Base-by-base conservation (phyloP, 495 filamentous ascomycete genomes). In the Melanomma pulvis-pyrius region DNA sequence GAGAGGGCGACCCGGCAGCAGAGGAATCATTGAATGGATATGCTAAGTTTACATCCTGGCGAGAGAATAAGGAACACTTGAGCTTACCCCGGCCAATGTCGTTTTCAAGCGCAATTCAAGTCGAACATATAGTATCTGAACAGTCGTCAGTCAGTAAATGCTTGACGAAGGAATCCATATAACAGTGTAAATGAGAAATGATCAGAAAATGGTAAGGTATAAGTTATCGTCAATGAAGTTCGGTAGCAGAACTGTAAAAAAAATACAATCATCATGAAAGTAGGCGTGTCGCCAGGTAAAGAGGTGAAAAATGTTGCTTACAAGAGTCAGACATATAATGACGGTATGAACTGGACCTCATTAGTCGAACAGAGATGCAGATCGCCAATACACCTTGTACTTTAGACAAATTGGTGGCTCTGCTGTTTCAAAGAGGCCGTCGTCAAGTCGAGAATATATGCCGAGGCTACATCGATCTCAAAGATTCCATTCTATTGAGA, bases 11-110 rank as follows among this genome's bases (percentile, higher is more conserved):
- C 83, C 91, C 84, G 88, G 90, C 79, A 70, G 76, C 80, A 68
- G 79, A 85, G 83, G 77, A 44, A 50, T 97, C 91, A 85, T 96
- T 89, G 93, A 98, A 98, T 98, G 93, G 93, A 98, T 98, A 90
- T 88, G 92, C 93, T 93, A 55, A 82, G 85, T 90, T 86, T 65
- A 96, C 92, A 97, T 98, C 93, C 90, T 90, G 77, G 81, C 66
- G 65, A 53, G 46, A 53, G 29, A n/a, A 64, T 30, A 53, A 24
- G 58, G 3, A 44, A 54, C 26, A 48, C 25, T 39, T 26, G 11
- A 4, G 26, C 61, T 47, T 73, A 67, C 58, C 57, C 21, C 4
- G 55, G 34, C n/a, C 4, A 21, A 3, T 4, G 19, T 3, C 22
- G 19, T 17, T 19, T 32, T 11, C n/a, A n/a, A n/a, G 59, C 1